Base-by-base conservation (phyloP, 2,329 filamentous ascomycete species). In the Ophiostoma populinum region DNA sequence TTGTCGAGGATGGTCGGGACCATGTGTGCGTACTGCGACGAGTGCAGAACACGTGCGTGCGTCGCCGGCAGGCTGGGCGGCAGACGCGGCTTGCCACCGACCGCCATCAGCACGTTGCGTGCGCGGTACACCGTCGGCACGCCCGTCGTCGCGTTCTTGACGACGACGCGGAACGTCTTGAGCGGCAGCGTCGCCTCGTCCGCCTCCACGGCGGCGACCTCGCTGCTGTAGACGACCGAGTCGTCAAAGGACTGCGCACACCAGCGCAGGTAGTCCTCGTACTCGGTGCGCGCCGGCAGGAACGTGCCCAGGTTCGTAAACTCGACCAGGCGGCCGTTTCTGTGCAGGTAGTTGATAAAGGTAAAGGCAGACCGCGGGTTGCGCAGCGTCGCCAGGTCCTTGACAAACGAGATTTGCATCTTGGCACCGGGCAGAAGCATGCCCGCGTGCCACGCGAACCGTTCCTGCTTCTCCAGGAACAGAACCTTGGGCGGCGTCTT, bases 341-440 rank as follows among this genome's bases (percentile, higher is more conserved):
- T 58, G 58, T 92, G 80, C 10, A 95, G 70, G 54, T 95, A 95
- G 58, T 94, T 94, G 51, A 93, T 63, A 58, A 94, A 95, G 11
- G 87, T 95, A 56, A 95, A 95, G 48, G 85, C 70, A 45, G 81
- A 92, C 43, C 79, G 72, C 7, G 87, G 87, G 52, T 95, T 76
- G 39, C 87, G 70, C 45, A 93, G 65, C 4, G 82, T 90, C 4
- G 87, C 87, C 54, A 95, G 70, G 52, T 95, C 87, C 60, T 95
- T 95, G 59, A 95, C 69, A 61, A 93, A 95, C 8, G 82, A 92
- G 47, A 95, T 95, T 53, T 95, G 87, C 87, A 95, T 95, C 58
- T 80, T 85, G 35, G 86, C 81, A 5, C 85, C 86, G 0, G 85
- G 82, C 3, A 95, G 69, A 40, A 94, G 72, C 87, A 95, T 95